These are phyloP conservation scores for Aureobasidium subglaciale DNA, from an alignment of 2,329 filamentous ascomycete genomes.

Conservation along the genomic window DNA sequence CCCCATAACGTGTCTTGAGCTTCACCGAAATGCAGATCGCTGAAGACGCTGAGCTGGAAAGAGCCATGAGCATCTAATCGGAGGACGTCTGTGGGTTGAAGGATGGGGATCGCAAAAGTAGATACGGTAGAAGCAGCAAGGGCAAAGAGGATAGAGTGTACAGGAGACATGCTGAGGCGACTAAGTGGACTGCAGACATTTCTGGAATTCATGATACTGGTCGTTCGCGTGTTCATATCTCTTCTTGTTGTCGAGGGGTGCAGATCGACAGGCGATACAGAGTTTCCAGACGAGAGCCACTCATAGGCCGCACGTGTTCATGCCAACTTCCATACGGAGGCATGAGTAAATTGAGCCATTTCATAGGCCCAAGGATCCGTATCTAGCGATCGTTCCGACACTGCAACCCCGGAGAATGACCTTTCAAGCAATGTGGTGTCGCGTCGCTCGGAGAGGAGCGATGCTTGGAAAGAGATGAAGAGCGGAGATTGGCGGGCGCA, in stretches of 20 bases:
- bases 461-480: too few relatives aligned
- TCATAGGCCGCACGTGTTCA: not conserved
- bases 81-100: conserved; percentile 17
- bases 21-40: conserved; percentile 67
- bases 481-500: not conserved
- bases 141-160: conserved; percentile 10
- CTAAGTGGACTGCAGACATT: not conserved
- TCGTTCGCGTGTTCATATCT: not conserved
- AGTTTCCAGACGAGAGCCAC: conserved; percentile 8
- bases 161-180: conserved; percentile 6
- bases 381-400: not conserved
- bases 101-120: conserved; percentile 11
- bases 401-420: too few relatives aligned
- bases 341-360: not conserved
- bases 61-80: conserved; percentile 28
- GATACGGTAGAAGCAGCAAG: conserved; percentile 10
- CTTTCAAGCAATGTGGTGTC: too few relatives aligned
- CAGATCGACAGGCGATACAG: not conserved
- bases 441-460: too few relatives aligned
- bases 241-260: not conserved
- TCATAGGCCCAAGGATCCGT: not conserved
- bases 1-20: conserved; percentile 41
- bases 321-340: too few relatives aligned
- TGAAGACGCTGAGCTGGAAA: conserved; percentile 53
- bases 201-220: not conserved